These are phyloP conservation scores for Colletotrichum cuscutae DNA, from an alignment of 2,329 filamentous ascomycete species.

Conservation along the genomic window DNA sequence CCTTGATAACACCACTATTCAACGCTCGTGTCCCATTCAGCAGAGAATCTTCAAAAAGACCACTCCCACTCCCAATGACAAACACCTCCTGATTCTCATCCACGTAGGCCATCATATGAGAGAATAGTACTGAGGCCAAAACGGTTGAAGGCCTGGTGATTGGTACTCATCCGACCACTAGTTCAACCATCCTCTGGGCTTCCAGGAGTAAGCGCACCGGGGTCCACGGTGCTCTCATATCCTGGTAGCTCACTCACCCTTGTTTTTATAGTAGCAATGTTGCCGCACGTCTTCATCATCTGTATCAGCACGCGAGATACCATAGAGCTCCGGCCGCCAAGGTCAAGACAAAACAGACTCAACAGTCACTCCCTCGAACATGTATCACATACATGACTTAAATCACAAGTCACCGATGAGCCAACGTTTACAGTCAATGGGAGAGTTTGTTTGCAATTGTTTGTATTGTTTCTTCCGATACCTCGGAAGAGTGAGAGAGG, in stretches of 20 bases:
- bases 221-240: too few relatives aligned
- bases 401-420: background rate
- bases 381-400: background rate
- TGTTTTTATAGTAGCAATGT: too few relatives aligned
- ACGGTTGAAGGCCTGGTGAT: background rate
- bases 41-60: background rate
- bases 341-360: too few relatives aligned
- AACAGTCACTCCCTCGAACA: background rate
- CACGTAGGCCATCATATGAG: background rate
- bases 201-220: too few relatives aligned
- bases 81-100: background rate
- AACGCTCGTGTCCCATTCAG: background rate
- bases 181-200: too few relatives aligned
- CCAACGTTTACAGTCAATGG: background rate
- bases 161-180: too few relatives aligned
- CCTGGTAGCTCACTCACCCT: too few relatives aligned
- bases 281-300: too few relatives aligned
- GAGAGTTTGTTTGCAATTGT: background rate
- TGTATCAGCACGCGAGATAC: too few relatives aligned
- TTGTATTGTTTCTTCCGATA: slow-evolving; percentile 1
- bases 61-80: background rate
- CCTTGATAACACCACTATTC: background rate
- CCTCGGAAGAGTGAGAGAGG: background rate
- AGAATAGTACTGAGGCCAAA: background rate
- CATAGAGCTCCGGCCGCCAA: too few relatives aligned